These are phyloP conservation scores for Prunella vulgaris DNA, from an alignment of 257 asterid genomes.

Conservation along the genomic window DNA sequence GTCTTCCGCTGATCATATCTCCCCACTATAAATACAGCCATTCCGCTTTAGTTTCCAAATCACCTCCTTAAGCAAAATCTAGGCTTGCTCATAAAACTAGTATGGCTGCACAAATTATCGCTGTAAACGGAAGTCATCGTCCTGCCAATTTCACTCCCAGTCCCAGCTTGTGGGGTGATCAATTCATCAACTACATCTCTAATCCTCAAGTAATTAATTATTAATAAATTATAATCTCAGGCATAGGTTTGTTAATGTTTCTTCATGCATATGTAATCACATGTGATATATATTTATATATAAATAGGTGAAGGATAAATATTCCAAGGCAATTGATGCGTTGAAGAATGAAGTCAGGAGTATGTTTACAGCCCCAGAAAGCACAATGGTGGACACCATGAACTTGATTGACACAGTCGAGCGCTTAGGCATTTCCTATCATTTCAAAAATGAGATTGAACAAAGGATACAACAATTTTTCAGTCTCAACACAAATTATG, in stretches of 20 bases:
- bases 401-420: constrained; percentile 1
- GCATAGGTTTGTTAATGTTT: too few relatives aligned
- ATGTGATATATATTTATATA: too few relatives aligned
- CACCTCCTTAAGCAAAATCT: too few relatives aligned
- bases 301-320: neutral
- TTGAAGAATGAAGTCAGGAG: neutral
- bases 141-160: neutral
- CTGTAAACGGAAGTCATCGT: neutral
- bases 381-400: neutral
- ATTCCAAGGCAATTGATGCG: neutral
- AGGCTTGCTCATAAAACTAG: too few relatives aligned
- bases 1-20: too few relatives aligned
- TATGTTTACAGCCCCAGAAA: neutral
- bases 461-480: neutral
- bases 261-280: too few relatives aligned
- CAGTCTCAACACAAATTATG: neutral
- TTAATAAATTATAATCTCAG: too few relatives aligned
- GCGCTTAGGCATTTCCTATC: neutral
- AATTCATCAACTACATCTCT: neutral
- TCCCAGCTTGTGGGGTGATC: constrained; percentile 26
- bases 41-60: too few relatives aligned
- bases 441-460: neutral
- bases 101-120: neutral
- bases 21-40: too few relatives aligned
- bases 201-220: neutral